Conservation (phyloP, 202 grass and related monocot species). For the Cymbopogon flexuosus region DNA sequence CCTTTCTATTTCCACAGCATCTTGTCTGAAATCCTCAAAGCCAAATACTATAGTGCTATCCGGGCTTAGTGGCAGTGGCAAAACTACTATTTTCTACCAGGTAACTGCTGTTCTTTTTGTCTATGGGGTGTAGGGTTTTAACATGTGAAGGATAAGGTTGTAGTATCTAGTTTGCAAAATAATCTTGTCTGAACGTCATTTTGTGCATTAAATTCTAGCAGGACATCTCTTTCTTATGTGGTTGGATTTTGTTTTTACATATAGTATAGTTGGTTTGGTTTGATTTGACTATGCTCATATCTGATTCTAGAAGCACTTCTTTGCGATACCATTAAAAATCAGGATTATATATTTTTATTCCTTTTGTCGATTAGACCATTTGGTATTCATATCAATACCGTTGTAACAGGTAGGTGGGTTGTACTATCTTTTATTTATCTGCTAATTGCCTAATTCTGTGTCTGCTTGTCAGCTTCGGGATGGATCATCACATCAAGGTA, state of each 20-base stretch:
- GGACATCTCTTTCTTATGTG: neutral
- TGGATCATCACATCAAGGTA: constrained; percentile 82
- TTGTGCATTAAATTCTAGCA: neutral
- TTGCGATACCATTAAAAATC: neutral
- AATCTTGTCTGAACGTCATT: neutral
- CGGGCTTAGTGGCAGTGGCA: constrained; percentile 82
- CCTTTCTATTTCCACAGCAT: constrained; percentile 36
- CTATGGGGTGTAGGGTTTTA: neutral
- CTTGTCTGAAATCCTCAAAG: constrained; percentile 59
- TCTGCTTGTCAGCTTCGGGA: constrained; percentile 70
- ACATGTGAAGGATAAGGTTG: neutral
- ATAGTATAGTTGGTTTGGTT: neutral
- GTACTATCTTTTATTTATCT: constrained; percentile 1
- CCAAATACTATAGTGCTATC: constrained; percentile 72
- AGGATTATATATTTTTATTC: neutral
- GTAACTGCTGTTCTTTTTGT: constrained; percentile 31
- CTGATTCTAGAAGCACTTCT: neutral
- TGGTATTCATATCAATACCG: neutral
- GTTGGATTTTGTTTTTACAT: neutral
- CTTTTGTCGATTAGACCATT: neutral
- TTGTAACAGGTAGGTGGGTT: neutral
- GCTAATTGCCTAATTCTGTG: constrained; percentile 8
- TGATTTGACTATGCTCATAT: neutral
- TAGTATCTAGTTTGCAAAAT: neutral
- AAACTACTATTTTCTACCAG: constrained; percentile 93